Percentiles rank a stretch among this genome's conserved stretches.
Conservation (phyloP, 208 protist species). For the Crithidia fasciculata region DNA sequence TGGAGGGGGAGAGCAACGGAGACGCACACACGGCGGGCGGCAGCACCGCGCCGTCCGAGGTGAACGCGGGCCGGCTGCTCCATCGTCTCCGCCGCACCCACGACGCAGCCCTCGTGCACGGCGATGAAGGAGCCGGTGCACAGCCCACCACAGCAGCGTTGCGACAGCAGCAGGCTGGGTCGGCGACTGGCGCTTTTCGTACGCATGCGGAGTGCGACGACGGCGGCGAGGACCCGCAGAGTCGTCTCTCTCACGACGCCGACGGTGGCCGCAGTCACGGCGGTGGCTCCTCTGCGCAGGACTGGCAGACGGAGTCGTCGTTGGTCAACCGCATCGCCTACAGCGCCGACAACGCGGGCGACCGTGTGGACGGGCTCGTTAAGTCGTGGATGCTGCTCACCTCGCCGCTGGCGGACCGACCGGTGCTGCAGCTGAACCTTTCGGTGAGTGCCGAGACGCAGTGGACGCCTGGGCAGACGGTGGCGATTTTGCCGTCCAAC, state of each 20-base stretch:
- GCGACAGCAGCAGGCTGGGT: neutral
- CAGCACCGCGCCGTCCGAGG: conserved; percentile 1
- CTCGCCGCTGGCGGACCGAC: conserved; percentile 6
- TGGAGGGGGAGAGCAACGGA: neutral
- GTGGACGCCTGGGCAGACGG: conserved; percentile 68
- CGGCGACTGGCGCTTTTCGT: too few species aligned
- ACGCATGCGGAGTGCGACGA: neutral
- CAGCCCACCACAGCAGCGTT: neutral
- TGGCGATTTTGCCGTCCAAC: conserved; percentile 62
- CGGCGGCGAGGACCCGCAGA: conserved; percentile 19
- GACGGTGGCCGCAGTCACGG: neutral
- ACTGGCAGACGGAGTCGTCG: conserved; percentile 19
- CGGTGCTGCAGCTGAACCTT: conserved; percentile 49
- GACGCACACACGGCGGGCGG: neutral
- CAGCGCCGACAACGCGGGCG: conserved; percentile 22
- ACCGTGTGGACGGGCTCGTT: conserved; percentile 33
- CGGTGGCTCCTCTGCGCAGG: conserved; percentile 10
- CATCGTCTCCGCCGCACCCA: conserved; percentile 6
- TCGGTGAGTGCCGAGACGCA: conserved; percentile 27
- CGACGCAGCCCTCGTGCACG: neutral
- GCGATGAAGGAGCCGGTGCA: neutral
- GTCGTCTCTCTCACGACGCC: neutral
- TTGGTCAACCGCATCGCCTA: conserved; percentile 26
- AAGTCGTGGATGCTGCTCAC: conserved; percentile 44
- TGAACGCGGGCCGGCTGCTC: conserved; percentile 11